Conservation (phyloP, 495 filamentous ascomycete genomes). For the Xylaria bambusicola region DNA sequence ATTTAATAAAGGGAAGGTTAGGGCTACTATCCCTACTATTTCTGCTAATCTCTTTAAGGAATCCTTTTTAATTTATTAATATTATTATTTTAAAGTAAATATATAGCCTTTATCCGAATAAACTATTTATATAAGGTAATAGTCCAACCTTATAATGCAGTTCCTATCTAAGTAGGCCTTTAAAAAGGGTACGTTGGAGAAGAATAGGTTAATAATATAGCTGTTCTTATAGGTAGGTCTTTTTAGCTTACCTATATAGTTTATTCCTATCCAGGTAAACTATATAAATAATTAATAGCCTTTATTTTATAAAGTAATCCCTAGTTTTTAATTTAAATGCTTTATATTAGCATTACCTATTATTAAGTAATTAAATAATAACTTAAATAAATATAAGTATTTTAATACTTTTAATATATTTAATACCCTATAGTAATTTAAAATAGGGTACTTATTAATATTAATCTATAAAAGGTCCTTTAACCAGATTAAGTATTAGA, state of each 20-base stretch:
- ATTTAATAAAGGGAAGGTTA: too few relatives aligned
- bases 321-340: not conserved
- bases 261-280: not conserved
- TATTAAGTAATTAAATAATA: not conserved
- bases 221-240: not conserved
- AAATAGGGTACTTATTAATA: not conserved
- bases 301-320: not conserved
- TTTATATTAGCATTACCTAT: not conserved
- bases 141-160: not conserved
- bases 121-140: not conserved
- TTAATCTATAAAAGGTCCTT: not conserved
- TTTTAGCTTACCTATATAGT: not conserved
- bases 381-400: not conserved
- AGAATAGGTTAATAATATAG: not conserved
- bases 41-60: too few relatives aligned
- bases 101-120: not conserved
- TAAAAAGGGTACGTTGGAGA: not conserved
- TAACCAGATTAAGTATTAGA: not conserved
- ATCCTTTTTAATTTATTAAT: too few relatives aligned
- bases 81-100: not conserved
- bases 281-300: not conserved
- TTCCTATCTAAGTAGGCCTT: not conserved
- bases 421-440: constrained; percentile 1
- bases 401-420: not conserved
- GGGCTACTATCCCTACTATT: too few relatives aligned